A percentile compares a stretch with the other conserved stretches of the same genome.
These are phyloP conservation scores for Pleomassaria siparia DNA, from an alignment of 2,329 filamentous ascomycete genomes.

Conservation along the genomic window DNA sequence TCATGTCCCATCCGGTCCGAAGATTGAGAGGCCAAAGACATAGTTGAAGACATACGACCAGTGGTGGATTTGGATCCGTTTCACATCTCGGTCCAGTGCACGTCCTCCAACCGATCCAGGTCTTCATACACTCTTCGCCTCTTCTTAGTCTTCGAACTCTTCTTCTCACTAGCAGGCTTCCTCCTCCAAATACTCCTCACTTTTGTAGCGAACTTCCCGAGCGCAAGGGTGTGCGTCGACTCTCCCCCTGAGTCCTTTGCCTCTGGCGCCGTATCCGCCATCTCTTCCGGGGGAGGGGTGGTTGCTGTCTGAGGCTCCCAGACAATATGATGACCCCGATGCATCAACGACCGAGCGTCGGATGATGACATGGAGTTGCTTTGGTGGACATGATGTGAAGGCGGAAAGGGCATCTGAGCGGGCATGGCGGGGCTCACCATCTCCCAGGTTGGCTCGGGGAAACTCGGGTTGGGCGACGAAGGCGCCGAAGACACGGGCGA, in stretches of 20 bases:
- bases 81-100: slow-evolving; percentile 43
- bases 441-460: slow-evolving; percentile 35
- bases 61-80: not conserved
- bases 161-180: slow-evolving; percentile 21
- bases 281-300: slow-evolving; percentile 10
- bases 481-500: slow-evolving; percentile 31
- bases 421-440: slow-evolving; percentile 31
- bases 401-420: slow-evolving; percentile 4
- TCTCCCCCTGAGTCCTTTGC: slow-evolving; percentile 10
- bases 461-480: slow-evolving; percentile 16
- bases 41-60: too few relatives aligned
- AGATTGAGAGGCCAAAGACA: too few relatives aligned
- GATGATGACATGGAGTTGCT: not conserved
- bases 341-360: slow-evolving; percentile 5
- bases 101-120: slow-evolving; percentile 32
- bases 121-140: slow-evolving; percentile 25
- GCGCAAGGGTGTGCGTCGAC: slow-evolving; percentile 18
- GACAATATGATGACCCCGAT: slow-evolving; percentile 14
- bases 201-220: slow-evolving; percentile 32
- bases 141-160: slow-evolving; percentile 26
- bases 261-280: slow-evolving; percentile 8
- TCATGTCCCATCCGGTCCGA: too few relatives aligned
- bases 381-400: not conserved
- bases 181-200: slow-evolving; percentile 34
- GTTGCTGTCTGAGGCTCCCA: slow-evolving; percentile 19